phyloP scores from a whole-genome alignment of 2,329 filamentous ascomycete genomes.

The Pyrenochaeta sp. region DNA sequence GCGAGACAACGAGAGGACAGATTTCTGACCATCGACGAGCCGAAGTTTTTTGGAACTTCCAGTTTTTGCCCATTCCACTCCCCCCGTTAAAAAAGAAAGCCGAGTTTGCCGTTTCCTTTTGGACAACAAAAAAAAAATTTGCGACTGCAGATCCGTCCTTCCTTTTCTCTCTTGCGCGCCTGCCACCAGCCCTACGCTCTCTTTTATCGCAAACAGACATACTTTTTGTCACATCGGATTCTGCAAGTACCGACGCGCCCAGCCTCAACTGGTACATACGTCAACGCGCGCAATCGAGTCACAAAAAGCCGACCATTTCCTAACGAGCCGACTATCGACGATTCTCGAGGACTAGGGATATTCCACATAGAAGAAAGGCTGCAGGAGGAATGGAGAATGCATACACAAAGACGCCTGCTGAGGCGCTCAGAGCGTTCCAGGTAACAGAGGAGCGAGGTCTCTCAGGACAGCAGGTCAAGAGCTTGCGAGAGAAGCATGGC shows the following conservation, averaged over 20 bases:
- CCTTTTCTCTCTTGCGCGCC: too few relatives aligned
- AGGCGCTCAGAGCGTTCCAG: conserved; percentile 62
- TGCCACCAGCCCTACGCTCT: neutral
- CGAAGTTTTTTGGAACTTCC: neutral
- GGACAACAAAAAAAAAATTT: neutral
- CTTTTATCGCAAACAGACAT: neutral
- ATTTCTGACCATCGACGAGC: conserved; percentile 1
- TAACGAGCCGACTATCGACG: neutral
- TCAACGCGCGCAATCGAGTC: conserved; percentile 5
- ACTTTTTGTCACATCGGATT: neutral
- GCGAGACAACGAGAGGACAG: neutral
- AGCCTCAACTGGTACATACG: neutral
- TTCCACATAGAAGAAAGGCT: conserved; percentile 7
- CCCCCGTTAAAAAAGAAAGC: neutral
- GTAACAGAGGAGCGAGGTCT: conserved; percentile 62
- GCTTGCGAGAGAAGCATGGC: conserved; percentile 59
- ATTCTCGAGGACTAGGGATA: conserved; percentile 1
- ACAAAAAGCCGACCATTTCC: too few relatives aligned
- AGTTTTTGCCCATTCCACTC: too few relatives aligned
- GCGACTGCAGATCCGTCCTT: neutral
- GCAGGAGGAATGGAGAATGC: conserved; percentile 61
- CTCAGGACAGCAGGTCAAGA: conserved; percentile 58
- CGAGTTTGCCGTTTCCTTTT: neutral
- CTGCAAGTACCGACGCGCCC: neutral
- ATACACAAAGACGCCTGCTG: conserved; percentile 58